Conservation (phyloP, 345 rosid genomes). For the Eucalyptus erythrocorys region DNA sequence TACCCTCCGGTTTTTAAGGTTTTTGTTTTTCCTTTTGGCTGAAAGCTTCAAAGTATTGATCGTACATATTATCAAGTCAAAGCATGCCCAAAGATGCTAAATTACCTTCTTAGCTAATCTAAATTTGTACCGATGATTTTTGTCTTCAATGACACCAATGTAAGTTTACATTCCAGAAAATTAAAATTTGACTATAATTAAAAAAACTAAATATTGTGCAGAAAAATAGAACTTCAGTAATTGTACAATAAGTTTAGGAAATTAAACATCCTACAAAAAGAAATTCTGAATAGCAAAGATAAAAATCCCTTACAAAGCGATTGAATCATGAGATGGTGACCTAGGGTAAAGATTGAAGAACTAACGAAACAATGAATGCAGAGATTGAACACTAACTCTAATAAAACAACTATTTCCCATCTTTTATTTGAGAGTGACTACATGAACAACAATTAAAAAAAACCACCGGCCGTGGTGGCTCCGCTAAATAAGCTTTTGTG, state of each 20-base stretch:
- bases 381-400: not conserved
- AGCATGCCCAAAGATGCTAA: not conserved
- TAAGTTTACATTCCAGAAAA: not conserved
- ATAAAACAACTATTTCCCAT: not conserved
- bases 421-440: not conserved
- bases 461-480: too few species aligned
- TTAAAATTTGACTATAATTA: not conserved
- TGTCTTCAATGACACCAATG: not conserved
- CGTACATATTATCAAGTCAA: not conserved
- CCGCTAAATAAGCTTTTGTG: too few species aligned
- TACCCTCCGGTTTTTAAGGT: not conserved
- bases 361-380: not conserved
- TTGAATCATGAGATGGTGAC: not conserved
- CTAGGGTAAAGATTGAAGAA: not conserved
- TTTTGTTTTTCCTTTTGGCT: not conserved
- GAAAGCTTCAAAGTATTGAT: not conserved
- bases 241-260: not conserved
- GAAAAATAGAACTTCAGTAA: not conserved
- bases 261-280: not conserved
- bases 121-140: not conserved
- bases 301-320: not conserved
- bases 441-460: not conserved
- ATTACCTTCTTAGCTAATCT: not conserved
- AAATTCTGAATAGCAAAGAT: not conserved
- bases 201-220: not conserved